Evolutionary conservation across 441 rosid species (phyloP).

Genomic region (Corymbia citriodora): DNA sequence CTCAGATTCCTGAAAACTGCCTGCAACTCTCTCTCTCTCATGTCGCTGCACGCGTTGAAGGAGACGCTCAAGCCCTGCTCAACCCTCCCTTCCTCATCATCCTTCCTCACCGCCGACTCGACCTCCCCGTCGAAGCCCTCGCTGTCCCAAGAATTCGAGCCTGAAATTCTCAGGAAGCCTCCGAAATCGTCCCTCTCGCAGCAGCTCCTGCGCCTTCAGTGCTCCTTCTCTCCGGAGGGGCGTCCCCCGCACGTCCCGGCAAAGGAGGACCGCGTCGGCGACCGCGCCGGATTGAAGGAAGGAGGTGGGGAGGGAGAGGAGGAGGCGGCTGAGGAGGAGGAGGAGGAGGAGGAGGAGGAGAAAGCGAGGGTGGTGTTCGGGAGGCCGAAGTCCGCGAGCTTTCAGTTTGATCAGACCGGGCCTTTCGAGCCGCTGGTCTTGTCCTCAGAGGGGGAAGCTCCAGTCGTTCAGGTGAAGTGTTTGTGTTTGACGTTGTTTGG

Average conservation of each 20-base stretch:
- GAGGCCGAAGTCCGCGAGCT: conserved; percentile 41
- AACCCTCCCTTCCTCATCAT: neutral
- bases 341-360: conserved; percentile 23
- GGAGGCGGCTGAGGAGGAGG: conserved; percentile 19
- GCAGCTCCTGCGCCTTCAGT: conserved; percentile 61
- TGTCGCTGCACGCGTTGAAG: conserved; percentile 37
- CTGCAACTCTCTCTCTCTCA: neutral
- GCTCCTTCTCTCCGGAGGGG: conserved; percentile 2
- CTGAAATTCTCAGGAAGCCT: conserved; percentile 34
- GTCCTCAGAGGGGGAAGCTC: conserved; percentile 49
- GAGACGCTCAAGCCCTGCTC: conserved; percentile 55
- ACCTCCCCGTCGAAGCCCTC: neutral
- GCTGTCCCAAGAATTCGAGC: conserved; percentile 17
- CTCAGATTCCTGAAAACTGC: neutral
- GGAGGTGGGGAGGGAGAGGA: conserved; percentile 3
- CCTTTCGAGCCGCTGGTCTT: conserved; percentile 65
- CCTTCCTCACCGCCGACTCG: conserved; percentile 8
- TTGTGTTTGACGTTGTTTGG: neutral
- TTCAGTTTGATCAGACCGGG: conserved; percentile 59
- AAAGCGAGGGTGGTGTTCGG: conserved; percentile 25
- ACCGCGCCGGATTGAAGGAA: neutral
- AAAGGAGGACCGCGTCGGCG: neutral
- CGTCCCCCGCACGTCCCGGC: neutral
- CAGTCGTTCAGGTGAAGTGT: conserved; percentile 48
- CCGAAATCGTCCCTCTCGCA: conserved; percentile 52